phyloP scores from a whole-genome alignment of 2,329 filamentous ascomycete genomes.

The Samsoniella hepiali region DNA sequence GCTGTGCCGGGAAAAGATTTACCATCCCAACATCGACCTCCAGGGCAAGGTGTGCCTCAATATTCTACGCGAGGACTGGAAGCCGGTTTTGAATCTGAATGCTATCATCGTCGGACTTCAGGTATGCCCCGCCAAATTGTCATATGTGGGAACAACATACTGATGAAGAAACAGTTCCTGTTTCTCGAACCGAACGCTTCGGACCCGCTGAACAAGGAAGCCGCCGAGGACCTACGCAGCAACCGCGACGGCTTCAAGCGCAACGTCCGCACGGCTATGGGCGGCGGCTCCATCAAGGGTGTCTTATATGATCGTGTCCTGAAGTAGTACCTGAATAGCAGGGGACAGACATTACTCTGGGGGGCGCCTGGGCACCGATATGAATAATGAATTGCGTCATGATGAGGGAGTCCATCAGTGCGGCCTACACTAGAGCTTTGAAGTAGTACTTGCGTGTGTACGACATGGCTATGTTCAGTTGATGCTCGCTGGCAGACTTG shows the following conservation, averaged over 20 bases:
- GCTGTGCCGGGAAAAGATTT: slow-evolving; percentile 95
- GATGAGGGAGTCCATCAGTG: too few relatives aligned
- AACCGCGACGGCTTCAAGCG: slow-evolving; percentile 88
- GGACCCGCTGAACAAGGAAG: slow-evolving; percentile 98
- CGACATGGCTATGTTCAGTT: too few relatives aligned
- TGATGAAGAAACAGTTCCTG: slow-evolving; percentile 62
- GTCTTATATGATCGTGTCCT: slow-evolving; percentile 75
- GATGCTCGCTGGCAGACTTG: too few relatives aligned
- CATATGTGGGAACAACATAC: not conserved
- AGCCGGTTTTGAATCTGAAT: slow-evolving; percentile 94
- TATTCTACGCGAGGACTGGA: slow-evolving; percentile 97
- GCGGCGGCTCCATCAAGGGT: slow-evolving; percentile 71
- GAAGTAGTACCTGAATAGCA: slow-evolving; percentile 44
- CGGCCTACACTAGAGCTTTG: too few relatives aligned
- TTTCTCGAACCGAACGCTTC: slow-evolving; percentile 97
- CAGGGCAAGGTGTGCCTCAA: slow-evolving; percentile 98
- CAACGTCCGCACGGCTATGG: slow-evolving; percentile 83
- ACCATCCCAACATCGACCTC: slow-evolving; percentile 97
- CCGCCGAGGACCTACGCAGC: slow-evolving; percentile 82
- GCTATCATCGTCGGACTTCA: slow-evolving; percentile 93
- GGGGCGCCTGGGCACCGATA: not conserved
- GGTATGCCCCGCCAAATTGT: slow-evolving; percentile 44
- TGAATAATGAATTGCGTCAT: slow-evolving; percentile 1
- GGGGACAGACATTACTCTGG: too few relatives aligned
- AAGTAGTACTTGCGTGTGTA: too few relatives aligned